Conservation (phyloP, 768 basidiomycete species). For the Pleurotus tuber-regium region DNA sequence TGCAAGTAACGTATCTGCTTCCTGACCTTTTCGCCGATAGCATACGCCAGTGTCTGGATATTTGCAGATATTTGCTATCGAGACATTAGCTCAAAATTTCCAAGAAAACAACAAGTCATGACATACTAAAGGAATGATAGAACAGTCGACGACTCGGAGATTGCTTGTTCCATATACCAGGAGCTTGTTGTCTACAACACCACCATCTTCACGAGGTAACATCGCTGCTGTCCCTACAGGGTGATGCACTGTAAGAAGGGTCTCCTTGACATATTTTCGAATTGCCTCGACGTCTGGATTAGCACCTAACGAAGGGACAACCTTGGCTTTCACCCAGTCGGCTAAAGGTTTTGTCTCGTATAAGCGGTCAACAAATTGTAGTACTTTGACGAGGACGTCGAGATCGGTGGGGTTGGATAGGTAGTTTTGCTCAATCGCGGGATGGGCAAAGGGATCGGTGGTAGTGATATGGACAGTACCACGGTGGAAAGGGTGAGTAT, state of each 20-base stretch:
- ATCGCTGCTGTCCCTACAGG: constrained; percentile 29
- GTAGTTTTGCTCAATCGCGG: constrained; percentile 18
- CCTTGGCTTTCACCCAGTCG: constrained; percentile 10
- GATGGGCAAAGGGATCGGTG: constrained; percentile 16
- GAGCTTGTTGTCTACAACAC: constrained; percentile 25
- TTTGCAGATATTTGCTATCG: constrained; percentile 26
- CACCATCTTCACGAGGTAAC: constrained; percentile 33
- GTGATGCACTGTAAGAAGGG: constrained; percentile 21
- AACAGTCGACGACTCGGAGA: constrained; percentile 10
- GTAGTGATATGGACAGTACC: constrained; percentile 20
- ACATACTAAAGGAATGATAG: not conserved
- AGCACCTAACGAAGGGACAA: constrained; percentile 11
- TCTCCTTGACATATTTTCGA: constrained; percentile 16
- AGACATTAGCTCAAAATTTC: constrained; percentile 27
- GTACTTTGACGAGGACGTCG: constrained; percentile 6
- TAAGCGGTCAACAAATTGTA: constrained; percentile 14
- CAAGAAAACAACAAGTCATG: constrained; percentile 22
- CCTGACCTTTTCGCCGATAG: constrained; percentile 17
- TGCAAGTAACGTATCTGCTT: not conserved
- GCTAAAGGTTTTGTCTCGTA: constrained; percentile 11
- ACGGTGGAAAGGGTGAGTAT: constrained; percentile 15
- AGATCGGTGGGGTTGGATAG: constrained; percentile 10
- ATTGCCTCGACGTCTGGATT: constrained; percentile 13
- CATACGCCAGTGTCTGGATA: constrained; percentile 18
- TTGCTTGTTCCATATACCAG: constrained; percentile 13